Conservation (phyloP, 306 rosid genomes). For the Dryas drummondii region DNA sequence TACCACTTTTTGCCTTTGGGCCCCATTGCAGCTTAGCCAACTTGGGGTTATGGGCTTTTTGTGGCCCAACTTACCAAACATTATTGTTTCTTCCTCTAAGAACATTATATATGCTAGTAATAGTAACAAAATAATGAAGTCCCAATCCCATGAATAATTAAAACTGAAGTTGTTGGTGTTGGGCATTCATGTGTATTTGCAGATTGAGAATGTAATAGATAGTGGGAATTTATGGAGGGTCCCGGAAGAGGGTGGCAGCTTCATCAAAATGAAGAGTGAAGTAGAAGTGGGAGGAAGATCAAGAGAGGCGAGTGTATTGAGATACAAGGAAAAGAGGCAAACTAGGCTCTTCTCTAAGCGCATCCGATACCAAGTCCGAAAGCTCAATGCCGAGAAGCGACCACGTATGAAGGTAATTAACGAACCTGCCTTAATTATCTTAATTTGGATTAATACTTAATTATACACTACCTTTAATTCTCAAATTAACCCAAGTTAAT, state of each 20-base stretch:
- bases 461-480: too few relatives aligned
- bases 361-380: constrained; percentile 85
- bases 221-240: constrained; percentile 55
- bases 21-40: constrained; percentile 12
- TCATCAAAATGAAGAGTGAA: constrained; percentile 35
- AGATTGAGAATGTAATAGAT: neutral
- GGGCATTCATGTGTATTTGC: too few relatives aligned
- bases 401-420: constrained; percentile 83
- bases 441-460: too few relatives aligned
- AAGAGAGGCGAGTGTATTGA: constrained; percentile 81
- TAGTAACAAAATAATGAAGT: too few relatives aligned
- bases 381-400: constrained; percentile 85
- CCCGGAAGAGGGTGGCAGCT: constrained; percentile 38
- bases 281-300: constrained; percentile 7
- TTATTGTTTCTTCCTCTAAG: neutral
- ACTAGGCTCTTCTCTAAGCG: constrained; percentile 75
- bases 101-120: too few relatives aligned
- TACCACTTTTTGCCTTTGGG: constrained; percentile 14
- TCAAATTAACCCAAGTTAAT: too few relatives aligned
- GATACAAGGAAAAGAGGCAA: constrained; percentile 87
- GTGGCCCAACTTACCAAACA: constrained; percentile 4
- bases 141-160: neutral
- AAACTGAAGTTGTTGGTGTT: too few relatives aligned
- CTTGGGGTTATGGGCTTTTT: neutral
- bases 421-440: neutral